A percentile compares a stretch with the other conserved stretches of the same genome.
Conservation (phyloP, 2,329 filamentous ascomycete genomes). For the Penicillium sp. region DNA sequence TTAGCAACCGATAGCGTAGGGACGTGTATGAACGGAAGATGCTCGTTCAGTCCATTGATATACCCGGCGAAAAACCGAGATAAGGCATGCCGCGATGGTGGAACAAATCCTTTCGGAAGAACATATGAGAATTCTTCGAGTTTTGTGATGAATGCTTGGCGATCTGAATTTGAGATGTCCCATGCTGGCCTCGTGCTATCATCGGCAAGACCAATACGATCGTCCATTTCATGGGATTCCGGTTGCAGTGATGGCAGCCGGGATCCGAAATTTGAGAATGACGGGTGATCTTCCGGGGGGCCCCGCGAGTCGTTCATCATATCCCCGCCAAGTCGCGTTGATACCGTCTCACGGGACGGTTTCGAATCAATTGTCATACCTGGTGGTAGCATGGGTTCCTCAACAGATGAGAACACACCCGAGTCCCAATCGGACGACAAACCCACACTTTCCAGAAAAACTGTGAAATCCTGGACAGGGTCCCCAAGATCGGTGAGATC, state of each 20-base stretch:
- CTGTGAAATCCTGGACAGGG: conserved; percentile 50
- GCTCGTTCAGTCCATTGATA: conserved; percentile 52
- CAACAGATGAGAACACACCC: conserved; percentile 46
- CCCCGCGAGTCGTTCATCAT: conserved; percentile 40
- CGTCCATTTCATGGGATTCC: conserved; percentile 46
- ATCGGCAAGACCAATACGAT: conserved; percentile 43
- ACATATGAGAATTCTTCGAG: conserved; percentile 48
- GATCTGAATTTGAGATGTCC: conserved; percentile 49
- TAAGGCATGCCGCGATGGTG: conserved; percentile 51
- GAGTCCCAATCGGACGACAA: conserved; percentile 52
- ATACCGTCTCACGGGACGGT: conserved; percentile 31
- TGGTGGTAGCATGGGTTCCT: conserved; percentile 41
- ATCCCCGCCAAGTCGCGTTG: conserved; percentile 41
- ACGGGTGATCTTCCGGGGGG: conserved; percentile 42
- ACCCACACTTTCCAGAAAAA: conserved; percentile 51
- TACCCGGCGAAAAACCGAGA: conserved; percentile 53
- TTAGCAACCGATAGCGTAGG: conserved; percentile 48
- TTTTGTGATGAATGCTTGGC: conserved; percentile 46
- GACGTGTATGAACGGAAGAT: conserved; percentile 53
- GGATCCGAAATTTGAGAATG: conserved; percentile 51
- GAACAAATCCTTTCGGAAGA: conserved; percentile 48
- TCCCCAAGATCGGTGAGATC: conserved; percentile 49
- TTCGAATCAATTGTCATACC: conserved; percentile 40
- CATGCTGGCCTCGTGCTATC: conserved; percentile 46
- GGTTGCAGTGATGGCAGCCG: conserved; percentile 49